Evolutionary conservation across 108 stramenopile species (phyloP).

Genomic region (Fragilariopsis cylindrus): DNA sequence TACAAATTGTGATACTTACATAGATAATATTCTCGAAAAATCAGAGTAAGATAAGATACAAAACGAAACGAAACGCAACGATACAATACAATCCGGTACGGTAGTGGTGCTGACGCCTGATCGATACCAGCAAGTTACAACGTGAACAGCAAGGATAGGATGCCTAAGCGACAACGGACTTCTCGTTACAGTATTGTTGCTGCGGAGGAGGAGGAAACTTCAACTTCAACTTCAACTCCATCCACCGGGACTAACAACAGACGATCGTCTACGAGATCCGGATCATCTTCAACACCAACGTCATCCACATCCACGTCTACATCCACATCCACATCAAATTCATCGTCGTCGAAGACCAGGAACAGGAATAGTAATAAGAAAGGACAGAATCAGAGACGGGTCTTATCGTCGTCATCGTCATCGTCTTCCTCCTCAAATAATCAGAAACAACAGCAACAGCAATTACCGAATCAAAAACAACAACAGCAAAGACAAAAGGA

Average conservation of each 20-base stretch:
- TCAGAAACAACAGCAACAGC: neutral
- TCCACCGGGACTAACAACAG: neutral
- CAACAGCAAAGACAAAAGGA: too few species aligned
- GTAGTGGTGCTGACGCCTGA: too few species aligned
- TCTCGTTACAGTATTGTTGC: conserved; percentile 2
- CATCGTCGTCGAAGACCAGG: neutral
- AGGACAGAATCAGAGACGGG: neutral
- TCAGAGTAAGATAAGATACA: too few species aligned
- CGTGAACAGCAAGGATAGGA: neutral
- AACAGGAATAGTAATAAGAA: neutral
- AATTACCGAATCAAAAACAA: neutral
- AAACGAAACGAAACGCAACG: too few species aligned
- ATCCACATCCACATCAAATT: neutral
- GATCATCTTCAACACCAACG: too few species aligned
- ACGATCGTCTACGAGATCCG: neutral
- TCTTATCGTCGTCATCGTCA: neutral
- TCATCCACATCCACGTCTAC: neutral
- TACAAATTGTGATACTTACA: too few species aligned
- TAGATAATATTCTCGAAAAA: too few species aligned
- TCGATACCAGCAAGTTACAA: too few species aligned
- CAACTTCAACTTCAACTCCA: neutral
- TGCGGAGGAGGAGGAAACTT: neutral
- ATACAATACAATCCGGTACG: too few species aligned
- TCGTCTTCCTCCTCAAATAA: neutral
- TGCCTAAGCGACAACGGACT: conserved; percentile 9